Evolutionary conservation across 2,329 filamentous ascomycete species (phyloP), one percentile per base, ranked within the genome.

Genomic region (Rosellinia necatrix): DNA sequence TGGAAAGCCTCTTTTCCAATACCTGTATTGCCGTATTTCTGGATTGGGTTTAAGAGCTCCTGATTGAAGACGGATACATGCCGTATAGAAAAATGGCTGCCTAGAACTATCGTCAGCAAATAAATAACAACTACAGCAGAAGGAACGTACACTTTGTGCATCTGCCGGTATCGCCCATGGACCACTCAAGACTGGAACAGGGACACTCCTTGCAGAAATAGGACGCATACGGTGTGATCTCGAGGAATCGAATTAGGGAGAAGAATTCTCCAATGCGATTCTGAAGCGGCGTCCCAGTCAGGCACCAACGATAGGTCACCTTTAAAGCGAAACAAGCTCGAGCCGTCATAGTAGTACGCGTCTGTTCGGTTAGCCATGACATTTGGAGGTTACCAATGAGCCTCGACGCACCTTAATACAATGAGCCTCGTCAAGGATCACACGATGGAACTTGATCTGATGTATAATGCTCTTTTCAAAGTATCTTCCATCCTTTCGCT

Each of bases 261-360:
- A 97, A 97, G 72, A 97, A 96, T 71, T 97, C 93, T 68, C 94
- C 93, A 63, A 97, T 97, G 49, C 93, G 89, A 69, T 97, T 99
- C 72, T 99, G 94, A 1, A 99, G 85, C 0, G 94, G 94, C 1
- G 94, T 99, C 7, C 94, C 94, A 13, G 90, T 94, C 56, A 99
- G 79, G 70, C 94, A 99, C 91, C 94, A 97, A 66, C 96, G 96
- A 75, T 94, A 96, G 15, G 83, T 86, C 15, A 89, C 90, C 58
- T 92, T 87, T 37, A 99, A 78, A 1, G 92, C 92, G 70, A 97
- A 97, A 71, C 93, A 97, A 35, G 94, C 93, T 73, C 91, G 96
- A 19, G 94, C 94, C 10, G 94, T 94, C 76, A 92, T 91, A 7
- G 92, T 96, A 19, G 87, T 91, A 58, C 93, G 86, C 9, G 86